A percentile compares a stretch with the other conserved stretches of the same genome.
Conservation (phyloP, 257 asterid species). For the Solanum infundibuliforme region DNA sequence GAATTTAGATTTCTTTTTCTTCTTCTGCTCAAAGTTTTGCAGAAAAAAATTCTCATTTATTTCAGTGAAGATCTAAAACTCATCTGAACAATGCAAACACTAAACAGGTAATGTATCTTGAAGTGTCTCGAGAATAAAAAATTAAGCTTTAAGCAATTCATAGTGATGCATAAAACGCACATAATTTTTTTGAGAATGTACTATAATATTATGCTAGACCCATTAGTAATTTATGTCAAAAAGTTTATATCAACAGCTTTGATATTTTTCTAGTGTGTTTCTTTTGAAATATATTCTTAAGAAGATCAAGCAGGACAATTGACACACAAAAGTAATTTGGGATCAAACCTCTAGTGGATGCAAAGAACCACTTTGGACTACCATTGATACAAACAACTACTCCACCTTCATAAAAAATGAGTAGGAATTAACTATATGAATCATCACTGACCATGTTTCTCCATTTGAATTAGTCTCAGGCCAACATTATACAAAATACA, state of each 20-base stretch:
- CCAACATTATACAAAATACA: neutral
- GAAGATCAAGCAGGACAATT: neutral
- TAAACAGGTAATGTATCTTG: neutral
- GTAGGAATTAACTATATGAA: neutral
- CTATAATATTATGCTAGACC: neutral
- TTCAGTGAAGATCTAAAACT: neutral
- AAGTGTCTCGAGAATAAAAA: neutral
- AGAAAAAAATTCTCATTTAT: neutral
- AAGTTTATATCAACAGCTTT: neutral
- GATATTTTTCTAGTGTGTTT: neutral
- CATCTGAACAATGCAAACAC: neutral
- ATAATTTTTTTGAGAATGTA: neutral
- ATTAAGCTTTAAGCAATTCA: neutral
- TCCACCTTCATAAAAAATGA: neutral
- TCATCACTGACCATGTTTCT: neutral
- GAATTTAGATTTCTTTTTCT: neutral
- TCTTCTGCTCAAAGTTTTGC: neutral
- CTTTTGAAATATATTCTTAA: neutral
- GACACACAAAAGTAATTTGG: neutral
- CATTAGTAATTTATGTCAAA: neutral
- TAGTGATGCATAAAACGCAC: neutral
- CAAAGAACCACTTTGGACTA: neutral
- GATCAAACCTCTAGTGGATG: neutral
- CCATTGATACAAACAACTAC: neutral
- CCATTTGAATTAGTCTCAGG: neutral